phyloP scores from a whole-genome alignment of 768 basidiomycete species.

The Leccinum aurantiacum region DNA sequence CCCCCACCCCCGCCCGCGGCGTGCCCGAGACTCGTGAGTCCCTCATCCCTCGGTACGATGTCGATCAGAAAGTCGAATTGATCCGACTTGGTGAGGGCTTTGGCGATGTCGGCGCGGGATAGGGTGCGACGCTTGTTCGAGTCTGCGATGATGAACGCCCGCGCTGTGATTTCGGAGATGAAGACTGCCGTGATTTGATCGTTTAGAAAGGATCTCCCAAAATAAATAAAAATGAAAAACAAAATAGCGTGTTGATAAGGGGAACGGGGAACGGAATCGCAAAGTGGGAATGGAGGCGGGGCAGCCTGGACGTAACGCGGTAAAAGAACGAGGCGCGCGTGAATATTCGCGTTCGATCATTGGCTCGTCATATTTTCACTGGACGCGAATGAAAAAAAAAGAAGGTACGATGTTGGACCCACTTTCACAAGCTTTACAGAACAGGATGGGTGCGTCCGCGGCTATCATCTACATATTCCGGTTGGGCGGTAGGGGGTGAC shows the following conservation, averaged over 20 bases:
- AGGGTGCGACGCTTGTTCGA: slow-evolving; percentile 95
- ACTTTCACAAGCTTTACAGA: slow-evolving; percentile 99
- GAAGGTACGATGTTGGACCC: slow-evolving; percentile 27
- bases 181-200: slow-evolving; percentile 59
- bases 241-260: not conserved
- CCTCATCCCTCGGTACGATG: slow-evolving; percentile 87
- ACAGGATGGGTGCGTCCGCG: slow-evolving; percentile 93
- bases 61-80: slow-evolving; percentile 98
- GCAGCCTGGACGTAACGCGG: not conserved
- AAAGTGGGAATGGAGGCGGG: not conserved
- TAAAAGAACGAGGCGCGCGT: not conserved
- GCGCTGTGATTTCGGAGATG: slow-evolving; percentile 93
- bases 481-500: not conserved
- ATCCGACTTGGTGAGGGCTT: slow-evolving; percentile 88
- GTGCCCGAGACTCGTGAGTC: slow-evolving; percentile 25
- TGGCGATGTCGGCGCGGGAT: slow-evolving; percentile 90
- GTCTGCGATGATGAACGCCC: slow-evolving; percentile 94
- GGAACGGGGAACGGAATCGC: not conserved
- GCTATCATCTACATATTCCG: slow-evolving; percentile 81
- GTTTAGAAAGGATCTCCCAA: not conserved
- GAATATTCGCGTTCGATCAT: slow-evolving; percentile 1
- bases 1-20: not conserved
- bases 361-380: not conserved
- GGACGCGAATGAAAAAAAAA: slow-evolving; percentile 18
- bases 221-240: not conserved